Evolutionary conservation across 495 filamentous ascomycete genomes (phyloP).

Genomic region (Tuber indicum): DNA sequence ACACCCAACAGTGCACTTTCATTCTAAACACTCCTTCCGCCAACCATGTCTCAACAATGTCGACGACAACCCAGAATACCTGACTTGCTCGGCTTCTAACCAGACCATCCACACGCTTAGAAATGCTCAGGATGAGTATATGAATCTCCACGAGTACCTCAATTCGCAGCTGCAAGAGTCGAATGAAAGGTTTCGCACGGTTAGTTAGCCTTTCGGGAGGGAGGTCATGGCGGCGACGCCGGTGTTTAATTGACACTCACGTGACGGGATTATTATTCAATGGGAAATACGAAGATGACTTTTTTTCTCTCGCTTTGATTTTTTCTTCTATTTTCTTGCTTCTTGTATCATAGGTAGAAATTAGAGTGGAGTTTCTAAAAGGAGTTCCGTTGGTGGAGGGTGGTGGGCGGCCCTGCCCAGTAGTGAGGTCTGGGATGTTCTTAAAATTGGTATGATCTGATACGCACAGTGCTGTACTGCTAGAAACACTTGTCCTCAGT

Average conservation of each 20-base stretch:
- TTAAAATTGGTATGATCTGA: not conserved
- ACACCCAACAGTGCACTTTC: constrained; percentile 83
- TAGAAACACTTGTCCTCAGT: too few relatives aligned
- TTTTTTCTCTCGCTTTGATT: not conserved
- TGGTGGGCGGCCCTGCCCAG: not conserved
- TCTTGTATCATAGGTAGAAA: not conserved
- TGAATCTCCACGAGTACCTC: constrained; percentile 86
- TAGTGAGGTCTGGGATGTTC: not conserved
- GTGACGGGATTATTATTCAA: not conserved
- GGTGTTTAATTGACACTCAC: not conserved
- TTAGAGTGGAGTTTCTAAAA: not conserved
- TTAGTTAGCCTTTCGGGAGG: constrained; percentile 89
- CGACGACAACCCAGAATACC: constrained; percentile 69
- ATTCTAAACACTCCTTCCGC: constrained; percentile 95
- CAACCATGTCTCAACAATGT: constrained; percentile 54
- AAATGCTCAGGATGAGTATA: constrained; percentile 72
- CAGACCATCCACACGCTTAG: constrained; percentile 64
- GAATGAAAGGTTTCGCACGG: constrained; percentile 77
- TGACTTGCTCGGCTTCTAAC: constrained; percentile 73
- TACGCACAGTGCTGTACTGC: not conserved
- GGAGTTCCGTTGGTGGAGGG: not conserved
- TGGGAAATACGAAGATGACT: not conserved
- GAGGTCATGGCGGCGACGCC: constrained; percentile 66
- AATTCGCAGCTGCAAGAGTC: constrained; percentile 69
- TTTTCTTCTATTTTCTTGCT: not conserved